phyloP scores from a whole-genome alignment of 805 yeast species.

The Candida adriatica region DNA sequence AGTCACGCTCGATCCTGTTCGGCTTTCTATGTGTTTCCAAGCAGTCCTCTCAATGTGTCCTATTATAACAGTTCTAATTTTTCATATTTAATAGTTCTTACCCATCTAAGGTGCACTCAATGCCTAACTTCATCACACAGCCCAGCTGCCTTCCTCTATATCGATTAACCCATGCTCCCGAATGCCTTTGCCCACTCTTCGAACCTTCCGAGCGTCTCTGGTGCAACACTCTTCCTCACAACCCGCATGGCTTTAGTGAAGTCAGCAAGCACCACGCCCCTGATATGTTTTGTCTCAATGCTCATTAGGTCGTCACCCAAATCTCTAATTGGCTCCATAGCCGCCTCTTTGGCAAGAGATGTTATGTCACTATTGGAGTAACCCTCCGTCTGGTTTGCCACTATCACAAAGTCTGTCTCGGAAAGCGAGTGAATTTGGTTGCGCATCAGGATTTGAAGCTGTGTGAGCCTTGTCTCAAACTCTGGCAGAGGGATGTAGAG shows the following conservation, averaged over 20 bases:
- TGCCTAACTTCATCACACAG: conserved; percentile 67
- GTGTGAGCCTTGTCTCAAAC: conserved; percentile 67
- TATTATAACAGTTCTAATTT: conserved; percentile 51
- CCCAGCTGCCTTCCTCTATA: conserved; percentile 34
- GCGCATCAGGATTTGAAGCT: conserved; percentile 57
- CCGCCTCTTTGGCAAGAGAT: conserved; percentile 91
- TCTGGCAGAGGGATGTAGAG: conserved; percentile 95
- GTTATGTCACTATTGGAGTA: conserved; percentile 94
- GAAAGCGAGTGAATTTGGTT: conserved; percentile 67
- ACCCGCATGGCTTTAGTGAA: conserved; percentile 69
- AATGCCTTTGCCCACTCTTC: conserved; percentile 84
- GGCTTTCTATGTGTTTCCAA: too few relatives aligned
- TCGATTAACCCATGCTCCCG: conserved; percentile 76
- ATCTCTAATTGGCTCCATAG: conserved; percentile 93
- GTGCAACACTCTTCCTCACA: conserved; percentile 83
- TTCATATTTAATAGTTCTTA: too few relatives aligned
- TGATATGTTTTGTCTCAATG: conserved; percentile 63
- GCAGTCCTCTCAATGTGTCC: too few relatives aligned
- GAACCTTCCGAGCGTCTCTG: conserved; percentile 69
- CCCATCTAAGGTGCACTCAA: too few relatives aligned
- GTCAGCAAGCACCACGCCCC: conserved; percentile 69
- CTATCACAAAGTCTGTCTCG: conserved; percentile 51
- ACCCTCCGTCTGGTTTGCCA: conserved; percentile 65
- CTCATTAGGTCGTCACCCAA: conserved; percentile 76
- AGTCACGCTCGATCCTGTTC: too few relatives aligned